phyloP scores from a whole-genome alignment of 441 rosid species.

The Erysimum cheiri region DNA sequence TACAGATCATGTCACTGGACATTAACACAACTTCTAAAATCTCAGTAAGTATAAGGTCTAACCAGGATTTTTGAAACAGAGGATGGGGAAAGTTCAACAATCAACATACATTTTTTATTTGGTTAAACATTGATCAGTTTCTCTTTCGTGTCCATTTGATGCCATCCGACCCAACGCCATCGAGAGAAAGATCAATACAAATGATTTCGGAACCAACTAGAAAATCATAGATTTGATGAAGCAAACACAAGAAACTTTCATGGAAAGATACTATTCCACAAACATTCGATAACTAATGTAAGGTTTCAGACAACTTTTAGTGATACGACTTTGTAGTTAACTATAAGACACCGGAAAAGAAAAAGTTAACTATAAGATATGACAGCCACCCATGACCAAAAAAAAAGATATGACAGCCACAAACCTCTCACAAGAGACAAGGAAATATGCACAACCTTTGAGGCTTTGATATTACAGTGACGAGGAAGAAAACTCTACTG shows the following conservation, averaged over 20 bases:
- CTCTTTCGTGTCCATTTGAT: background rate
- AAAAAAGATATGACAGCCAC: background rate
- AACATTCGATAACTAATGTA: background rate
- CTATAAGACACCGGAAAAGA: too few relatives aligned
- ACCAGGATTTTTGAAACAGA: too few relatives aligned
- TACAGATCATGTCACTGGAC: too few relatives aligned
- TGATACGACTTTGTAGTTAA: background rate
- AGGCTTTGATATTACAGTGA: conserved; percentile 1
- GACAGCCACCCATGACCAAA: too few relatives aligned
- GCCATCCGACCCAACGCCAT: background rate
- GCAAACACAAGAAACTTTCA: background rate
- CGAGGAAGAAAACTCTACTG: conserved; percentile 15
- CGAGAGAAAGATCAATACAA: background rate
- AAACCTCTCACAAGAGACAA: background rate
- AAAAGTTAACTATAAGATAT: too few relatives aligned
- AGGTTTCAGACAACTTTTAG: background rate
- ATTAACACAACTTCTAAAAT: too few relatives aligned
- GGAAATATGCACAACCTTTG: background rate
- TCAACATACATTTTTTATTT: too few relatives aligned
- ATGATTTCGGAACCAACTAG: background rate
- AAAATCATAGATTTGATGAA: too few relatives aligned
- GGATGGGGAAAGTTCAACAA: background rate
- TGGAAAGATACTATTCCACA: background rate
- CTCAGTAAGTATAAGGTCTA: too few relatives aligned
- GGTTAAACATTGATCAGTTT: background rate